Conservation (phyloP, 2,329 filamentous ascomycete species). For the Alternaria gansuensis region DNA sequence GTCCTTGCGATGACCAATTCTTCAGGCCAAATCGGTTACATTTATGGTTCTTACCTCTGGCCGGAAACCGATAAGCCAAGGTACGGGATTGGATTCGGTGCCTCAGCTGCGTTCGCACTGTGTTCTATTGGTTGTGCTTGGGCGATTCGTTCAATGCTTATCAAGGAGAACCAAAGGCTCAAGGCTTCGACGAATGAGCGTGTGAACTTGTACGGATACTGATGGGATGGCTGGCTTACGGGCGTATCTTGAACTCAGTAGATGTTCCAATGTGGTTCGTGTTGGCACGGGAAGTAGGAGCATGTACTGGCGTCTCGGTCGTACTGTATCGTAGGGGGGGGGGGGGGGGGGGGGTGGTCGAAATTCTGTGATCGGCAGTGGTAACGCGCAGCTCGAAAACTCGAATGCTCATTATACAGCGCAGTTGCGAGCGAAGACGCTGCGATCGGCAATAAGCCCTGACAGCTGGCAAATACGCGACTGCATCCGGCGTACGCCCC, state of each 20-base stretch:
- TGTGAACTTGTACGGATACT: slow-evolving; percentile 45
- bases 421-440: too few species aligned
- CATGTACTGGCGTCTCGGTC: too few species aligned
- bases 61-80: slow-evolving; percentile 37
- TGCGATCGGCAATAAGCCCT: too few species aligned
- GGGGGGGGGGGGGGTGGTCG: too few species aligned
- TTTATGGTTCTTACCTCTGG: slow-evolving; percentile 44
- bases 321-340: too few species aligned
- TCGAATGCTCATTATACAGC: too few species aligned
- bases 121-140: slow-evolving; percentile 43
- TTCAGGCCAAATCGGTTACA: slow-evolving; percentile 42
- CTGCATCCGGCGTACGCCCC: too few species aligned
- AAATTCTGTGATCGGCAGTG: too few species aligned
- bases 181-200: slow-evolving; percentile 37
- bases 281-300: too few species aligned
- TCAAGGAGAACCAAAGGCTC: slow-evolving; percentile 42
- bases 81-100: slow-evolving; percentile 43
- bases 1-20: slow-evolving; percentile 45
- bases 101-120: slow-evolving; percentile 41
- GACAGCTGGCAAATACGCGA: too few species aligned
- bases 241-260: not conserved
- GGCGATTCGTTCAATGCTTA: slow-evolving; percentile 37
- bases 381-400: too few species aligned
- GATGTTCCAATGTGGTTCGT: too few species aligned
- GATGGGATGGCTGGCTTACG: not conserved